phyloP scores from a whole-genome alignment of 768 basidiomycete genomes.

The Pholiota conissans region DNA sequence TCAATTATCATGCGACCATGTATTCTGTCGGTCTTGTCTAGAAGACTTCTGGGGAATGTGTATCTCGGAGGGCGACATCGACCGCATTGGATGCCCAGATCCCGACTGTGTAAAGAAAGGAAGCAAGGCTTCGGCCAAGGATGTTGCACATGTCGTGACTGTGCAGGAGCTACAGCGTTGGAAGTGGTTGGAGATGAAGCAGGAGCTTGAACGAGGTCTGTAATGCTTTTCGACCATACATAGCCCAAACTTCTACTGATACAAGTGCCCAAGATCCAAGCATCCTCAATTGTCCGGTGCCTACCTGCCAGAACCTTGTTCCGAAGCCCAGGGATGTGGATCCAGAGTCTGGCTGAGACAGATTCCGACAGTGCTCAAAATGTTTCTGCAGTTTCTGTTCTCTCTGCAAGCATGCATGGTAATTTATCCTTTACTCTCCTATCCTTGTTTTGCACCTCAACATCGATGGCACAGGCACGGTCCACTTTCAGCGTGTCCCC shows the following conservation, averaged over 20 bases:
- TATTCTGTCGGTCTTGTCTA: conserved; percentile 84
- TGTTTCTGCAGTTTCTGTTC: conserved; percentile 84
- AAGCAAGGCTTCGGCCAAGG: conserved; percentile 63
- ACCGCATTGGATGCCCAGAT: conserved; percentile 81
- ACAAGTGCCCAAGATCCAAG: conserved; percentile 27
- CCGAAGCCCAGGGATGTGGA: conserved; percentile 46
- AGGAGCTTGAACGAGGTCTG: conserved; percentile 67
- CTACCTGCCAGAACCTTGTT: conserved; percentile 80
- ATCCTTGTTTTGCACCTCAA: neutral
- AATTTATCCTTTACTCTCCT: conserved; percentile 17
- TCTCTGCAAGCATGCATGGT: conserved; percentile 83
- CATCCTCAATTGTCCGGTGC: conserved; percentile 78
- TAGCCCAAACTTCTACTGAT: conserved; percentile 10
- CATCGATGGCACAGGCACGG: neutral
- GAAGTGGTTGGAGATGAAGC: conserved; percentile 76
- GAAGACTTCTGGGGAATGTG: conserved; percentile 81
- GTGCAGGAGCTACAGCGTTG: conserved; percentile 68
- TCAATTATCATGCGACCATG: conserved; percentile 67
- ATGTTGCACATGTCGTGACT: conserved; percentile 70
- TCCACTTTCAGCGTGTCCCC: conserved; percentile 59
- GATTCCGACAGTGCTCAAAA: conserved; percentile 65
- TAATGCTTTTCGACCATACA: too few relatives aligned
- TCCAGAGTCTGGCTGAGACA: conserved; percentile 65
- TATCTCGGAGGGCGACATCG: conserved; percentile 77
- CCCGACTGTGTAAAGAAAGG: conserved; percentile 68